These are phyloP conservation scores for Mycothermus thermophilus DNA, from an alignment of 495 filamentous ascomycete genomes.

Conservation along the genomic window DNA sequence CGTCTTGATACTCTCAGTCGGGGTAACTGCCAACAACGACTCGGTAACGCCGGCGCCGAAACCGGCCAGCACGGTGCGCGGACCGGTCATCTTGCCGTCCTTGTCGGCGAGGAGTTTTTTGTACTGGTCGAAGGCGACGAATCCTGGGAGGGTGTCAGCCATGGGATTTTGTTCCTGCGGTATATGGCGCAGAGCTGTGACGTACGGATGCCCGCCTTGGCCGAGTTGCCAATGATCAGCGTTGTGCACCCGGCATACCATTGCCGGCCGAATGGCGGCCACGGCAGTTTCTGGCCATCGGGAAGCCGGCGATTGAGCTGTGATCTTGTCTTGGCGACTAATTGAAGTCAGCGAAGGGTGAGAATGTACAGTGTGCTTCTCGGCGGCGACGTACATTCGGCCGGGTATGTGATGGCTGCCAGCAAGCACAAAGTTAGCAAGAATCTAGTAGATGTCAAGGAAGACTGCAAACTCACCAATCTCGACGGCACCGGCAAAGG, in stretches of 20 bases:
- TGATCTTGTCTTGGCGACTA: slow-evolving; percentile 82
- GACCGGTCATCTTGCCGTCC: slow-evolving; percentile 79
- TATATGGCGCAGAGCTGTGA: too few species aligned
- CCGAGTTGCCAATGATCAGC: slow-evolving; percentile 87
- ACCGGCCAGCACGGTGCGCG: slow-evolving; percentile 79
- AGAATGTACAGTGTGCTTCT: slow-evolving; percentile 3
- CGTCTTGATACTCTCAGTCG: slow-evolving; percentile 97
- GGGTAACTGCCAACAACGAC: slow-evolving; percentile 84
- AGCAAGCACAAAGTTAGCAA: slow-evolving; percentile 12
- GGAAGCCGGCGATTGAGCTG: slow-evolving; percentile 82
- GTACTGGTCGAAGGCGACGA: slow-evolving; percentile 91
- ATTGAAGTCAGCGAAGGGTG: slow-evolving; percentile 8
- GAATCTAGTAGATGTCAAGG: neutral
- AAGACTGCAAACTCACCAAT: slow-evolving; percentile 45
- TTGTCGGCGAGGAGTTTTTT: slow-evolving; percentile 70
- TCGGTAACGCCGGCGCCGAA: slow-evolving; percentile 93
- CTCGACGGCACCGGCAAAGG: slow-evolving; percentile 84
- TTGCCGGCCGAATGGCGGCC: slow-evolving; percentile 82
- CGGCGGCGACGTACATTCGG: slow-evolving; percentile 55
- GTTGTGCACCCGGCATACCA: slow-evolving; percentile 99
- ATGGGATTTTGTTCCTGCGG: neutral
- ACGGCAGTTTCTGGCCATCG: slow-evolving; percentile 76
- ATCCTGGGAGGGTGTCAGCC: slow-evolving; percentile 40
- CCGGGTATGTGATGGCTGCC: slow-evolving; percentile 88
- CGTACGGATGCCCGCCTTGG: slow-evolving; percentile 89